A percentile compares a stretch with the other conserved stretches of the same genome.
Conservation (phyloP, 2,329 filamentous ascomycete genomes). For the Pseudopyricularia javanii region DNA sequence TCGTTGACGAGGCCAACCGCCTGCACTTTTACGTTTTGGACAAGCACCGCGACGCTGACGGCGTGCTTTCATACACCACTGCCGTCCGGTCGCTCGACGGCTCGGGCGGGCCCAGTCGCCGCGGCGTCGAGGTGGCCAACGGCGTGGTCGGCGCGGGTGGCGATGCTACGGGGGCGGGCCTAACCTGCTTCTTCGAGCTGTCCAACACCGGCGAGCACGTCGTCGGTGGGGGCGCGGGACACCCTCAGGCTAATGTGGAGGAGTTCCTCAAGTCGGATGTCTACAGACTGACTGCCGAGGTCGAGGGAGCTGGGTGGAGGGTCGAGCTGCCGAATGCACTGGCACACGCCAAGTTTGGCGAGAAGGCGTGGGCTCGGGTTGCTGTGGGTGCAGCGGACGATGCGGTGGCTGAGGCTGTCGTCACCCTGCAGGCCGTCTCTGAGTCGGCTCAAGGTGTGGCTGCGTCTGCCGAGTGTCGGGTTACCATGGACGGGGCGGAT, state of each 20-base stretch:
- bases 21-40: conserved; percentile 38
- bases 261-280: conserved; percentile 30
- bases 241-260: conserved; percentile 20
- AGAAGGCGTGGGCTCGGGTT: conserved; percentile 23
- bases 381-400: conserved; percentile 23
- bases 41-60: conserved; percentile 23
- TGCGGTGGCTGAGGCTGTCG: conserved; percentile 20
- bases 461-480: conserved; percentile 17
- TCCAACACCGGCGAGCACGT: conserved; percentile 29
- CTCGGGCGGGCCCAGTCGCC: conserved; percentile 16
- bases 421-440: conserved; percentile 30
- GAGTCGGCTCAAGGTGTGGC: conserved; percentile 24
- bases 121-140: conserved; percentile 22
- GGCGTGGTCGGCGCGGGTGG: conserved; percentile 14
- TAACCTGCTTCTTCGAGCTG: conserved; percentile 32
- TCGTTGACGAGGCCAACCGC: conserved; percentile 30
- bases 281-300: conserved; percentile 29
- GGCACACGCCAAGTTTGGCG: conserved; percentile 27
- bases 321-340: conserved; percentile 28
- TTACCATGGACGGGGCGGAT: conserved; percentile 11
- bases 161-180: conserved; percentile 16
- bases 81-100: conserved; percentile 30
- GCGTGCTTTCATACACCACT: conserved; percentile 34
- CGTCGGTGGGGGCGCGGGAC: conserved; percentile 7
- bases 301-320: conserved; percentile 31